Conservation (phyloP, 192 early-diverging fungal genomes). For the Phycomyces blakesleeanus region DNA sequence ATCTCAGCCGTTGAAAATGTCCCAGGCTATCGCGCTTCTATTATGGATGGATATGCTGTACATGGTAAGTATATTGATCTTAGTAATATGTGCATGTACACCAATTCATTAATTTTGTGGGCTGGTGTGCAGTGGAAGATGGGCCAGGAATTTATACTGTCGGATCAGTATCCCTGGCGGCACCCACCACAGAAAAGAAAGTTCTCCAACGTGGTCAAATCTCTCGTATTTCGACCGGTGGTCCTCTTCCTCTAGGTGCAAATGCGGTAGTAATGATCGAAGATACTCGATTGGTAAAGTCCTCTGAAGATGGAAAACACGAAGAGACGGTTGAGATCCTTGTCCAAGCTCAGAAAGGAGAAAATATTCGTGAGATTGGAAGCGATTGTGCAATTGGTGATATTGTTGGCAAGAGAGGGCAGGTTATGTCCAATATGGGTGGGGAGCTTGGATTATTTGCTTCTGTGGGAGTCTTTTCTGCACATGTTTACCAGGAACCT, state of each 20-base stretch:
- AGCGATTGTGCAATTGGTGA: constrained; percentile 65
- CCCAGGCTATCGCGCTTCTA: constrained; percentile 81
- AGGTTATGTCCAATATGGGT: constrained; percentile 59
- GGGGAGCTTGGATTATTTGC: constrained; percentile 84
- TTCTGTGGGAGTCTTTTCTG: constrained; percentile 65
- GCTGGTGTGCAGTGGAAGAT: constrained; percentile 49
- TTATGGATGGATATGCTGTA: constrained; percentile 95
- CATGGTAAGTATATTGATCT: constrained; percentile 43
- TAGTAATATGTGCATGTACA: neutral
- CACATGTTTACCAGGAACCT: constrained; percentile 60
- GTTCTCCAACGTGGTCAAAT: constrained; percentile 59
- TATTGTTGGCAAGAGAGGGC: constrained; percentile 53
- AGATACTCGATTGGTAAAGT: constrained; percentile 70
- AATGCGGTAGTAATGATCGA: constrained; percentile 97
- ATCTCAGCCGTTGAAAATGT: constrained; percentile 69
- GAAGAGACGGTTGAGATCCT: constrained; percentile 44
- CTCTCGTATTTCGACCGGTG: constrained; percentile 84
- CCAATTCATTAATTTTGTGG: neutral
- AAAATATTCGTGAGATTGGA: constrained; percentile 83
- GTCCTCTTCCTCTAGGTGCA: constrained; percentile 76
- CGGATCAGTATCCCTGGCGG: constrained; percentile 51
- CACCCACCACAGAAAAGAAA: neutral
- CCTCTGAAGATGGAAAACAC: constrained; percentile 49
- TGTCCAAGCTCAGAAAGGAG: constrained; percentile 28
- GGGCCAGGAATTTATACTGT: constrained; percentile 81